phyloP scores from a whole-genome alignment of 495 filamentous ascomycete species.

The Aeminium ludgeri region DNA sequence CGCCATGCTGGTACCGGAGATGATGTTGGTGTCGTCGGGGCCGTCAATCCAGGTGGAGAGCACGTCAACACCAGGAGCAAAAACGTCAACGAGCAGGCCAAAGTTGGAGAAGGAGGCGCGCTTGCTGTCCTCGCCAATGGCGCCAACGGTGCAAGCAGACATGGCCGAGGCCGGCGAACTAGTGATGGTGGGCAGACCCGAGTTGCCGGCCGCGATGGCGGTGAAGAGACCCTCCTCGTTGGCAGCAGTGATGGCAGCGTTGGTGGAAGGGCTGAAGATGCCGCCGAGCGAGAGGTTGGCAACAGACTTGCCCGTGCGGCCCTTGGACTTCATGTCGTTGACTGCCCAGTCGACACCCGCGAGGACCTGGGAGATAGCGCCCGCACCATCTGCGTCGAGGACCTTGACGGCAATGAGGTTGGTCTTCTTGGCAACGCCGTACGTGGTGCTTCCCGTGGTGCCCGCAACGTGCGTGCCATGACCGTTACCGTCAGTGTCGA shows the following conservation, averaged over 20 bases:
- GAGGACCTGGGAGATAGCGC: slow-evolving; percentile 20
- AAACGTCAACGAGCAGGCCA: slow-evolving; percentile 29
- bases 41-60: slow-evolving; percentile 23
- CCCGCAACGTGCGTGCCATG: slow-evolving; percentile 32
- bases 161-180: slow-evolving; percentile 21
- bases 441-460: slow-evolving; percentile 21
- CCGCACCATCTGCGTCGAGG: slow-evolving; percentile 23
- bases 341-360: slow-evolving; percentile 26
- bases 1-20: slow-evolving; percentile 29
- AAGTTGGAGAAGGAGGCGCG: slow-evolving; percentile 27
- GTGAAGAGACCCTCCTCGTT: slow-evolving; percentile 23
- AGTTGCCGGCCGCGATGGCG: slow-evolving; percentile 27
- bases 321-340: slow-evolving; percentile 19
- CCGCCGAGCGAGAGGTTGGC: slow-evolving; percentile 40
- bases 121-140: slow-evolving; percentile 20
- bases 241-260: slow-evolving; percentile 19
- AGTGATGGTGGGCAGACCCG: slow-evolving; percentile 18
- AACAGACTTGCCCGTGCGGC: slow-evolving; percentile 22
- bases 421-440: slow-evolving; percentile 26
- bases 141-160: slow-evolving; percentile 30
- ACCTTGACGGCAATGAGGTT: slow-evolving; percentile 29
- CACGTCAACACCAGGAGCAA: slow-evolving; percentile 27
- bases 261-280: slow-evolving; percentile 32
- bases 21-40: slow-evolving; percentile 18
- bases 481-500: slow-evolving; percentile 26